Base-by-base conservation (phyloP, 148 eudicot genomes). In the Arbutus unedo region DNA sequence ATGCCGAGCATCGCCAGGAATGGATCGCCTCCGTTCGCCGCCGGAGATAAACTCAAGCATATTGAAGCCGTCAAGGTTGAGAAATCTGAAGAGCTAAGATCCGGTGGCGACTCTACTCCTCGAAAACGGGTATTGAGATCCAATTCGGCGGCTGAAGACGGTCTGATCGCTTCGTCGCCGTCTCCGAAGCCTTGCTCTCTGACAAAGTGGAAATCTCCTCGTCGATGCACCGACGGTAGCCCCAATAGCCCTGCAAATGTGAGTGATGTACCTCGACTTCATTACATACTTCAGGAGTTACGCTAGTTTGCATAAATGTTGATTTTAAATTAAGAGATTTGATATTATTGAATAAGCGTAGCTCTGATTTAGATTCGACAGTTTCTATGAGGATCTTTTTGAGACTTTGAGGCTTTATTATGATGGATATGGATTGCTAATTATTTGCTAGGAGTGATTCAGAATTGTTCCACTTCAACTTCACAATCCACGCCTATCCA, bases 191-290 rank as follows among this genome's bases (percentile, higher is more conserved):
- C 54, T 21, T 10, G 14, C 16, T 85, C 86, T 19, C 88, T 89
- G 74, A 0, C 85, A 74, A 88, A 83, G 66, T 43, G 85, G 85
- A 95, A 95, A 71, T 93, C 94, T 31, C 94, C 96, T 59, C 94
- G 97, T 18, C 89, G 87, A 23, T 87, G 88, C 44, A 10, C 83
- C 50, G 59, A 47, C 38, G 84, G 79, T 21, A 88, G 90, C 83
- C 96, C 94, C 9, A 85, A 82, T n/a, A 85, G 88, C 81, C 89
- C 86, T 14, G 47, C 83, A 60, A 90, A 83, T 55, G 92, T 92
- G 64, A 91, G 91, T 50, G 23, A 25, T 23, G 4, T 60, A 3
- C 60, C 77, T 48, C 18, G 38, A 50, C 21, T 3, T 78, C 25
- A 19, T 59, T 8, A 5, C 15, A 43, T n/a, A 41, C 60, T 31